These are phyloP conservation scores for Trichoderma brevicompactum DNA, from an alignment of 2,329 filamentous ascomycete species.

Conservation along the genomic window DNA sequence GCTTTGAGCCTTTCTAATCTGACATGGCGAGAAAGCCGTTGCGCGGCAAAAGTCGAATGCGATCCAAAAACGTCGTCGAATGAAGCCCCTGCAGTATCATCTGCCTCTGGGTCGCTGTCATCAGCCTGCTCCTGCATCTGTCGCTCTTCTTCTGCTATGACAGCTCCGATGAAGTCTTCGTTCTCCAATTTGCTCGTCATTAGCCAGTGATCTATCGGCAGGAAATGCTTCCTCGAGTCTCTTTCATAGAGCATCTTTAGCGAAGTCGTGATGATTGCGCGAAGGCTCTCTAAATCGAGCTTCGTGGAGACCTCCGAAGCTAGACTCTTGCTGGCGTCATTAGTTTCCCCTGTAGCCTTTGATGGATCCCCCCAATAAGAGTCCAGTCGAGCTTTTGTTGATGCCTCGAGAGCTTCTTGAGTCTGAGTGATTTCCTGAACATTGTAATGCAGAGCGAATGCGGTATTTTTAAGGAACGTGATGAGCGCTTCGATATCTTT, in stretches of 20 bases:
- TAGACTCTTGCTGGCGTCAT: neutral
- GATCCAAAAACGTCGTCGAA: conserved; percentile 35
- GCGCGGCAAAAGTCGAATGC: conserved; percentile 53
- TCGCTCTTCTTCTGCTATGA: conserved; percentile 85
- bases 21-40: conserved; percentile 64
- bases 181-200: conserved; percentile 90
- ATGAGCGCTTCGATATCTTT: conserved; percentile 75
- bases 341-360: neutral
- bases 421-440: conserved; percentile 61
- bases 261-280: conserved; percentile 76
- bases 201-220: conserved; percentile 86
- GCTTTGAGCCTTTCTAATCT: conserved; percentile 66
- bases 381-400: conserved; percentile 37
- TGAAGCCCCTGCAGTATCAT: conserved; percentile 42
- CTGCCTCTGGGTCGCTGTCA: conserved; percentile 36
- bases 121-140: conserved; percentile 60
- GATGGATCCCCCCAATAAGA: conserved; percentile 35
- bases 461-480: conserved; percentile 85
- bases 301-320: conserved; percentile 34
- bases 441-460: conserved; percentile 87
- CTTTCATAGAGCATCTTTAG: conserved; percentile 90
- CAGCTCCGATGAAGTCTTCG: conserved; percentile 81
- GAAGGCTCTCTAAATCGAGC: conserved; percentile 76
- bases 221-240: conserved; percentile 84
- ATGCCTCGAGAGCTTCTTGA: conserved; percentile 33